Evolutionary conservation across 352 stramenopile genomes (phyloP), one percentile per base, ranked within the genome.

Genomic region (Blastocystis sp.): DNA sequence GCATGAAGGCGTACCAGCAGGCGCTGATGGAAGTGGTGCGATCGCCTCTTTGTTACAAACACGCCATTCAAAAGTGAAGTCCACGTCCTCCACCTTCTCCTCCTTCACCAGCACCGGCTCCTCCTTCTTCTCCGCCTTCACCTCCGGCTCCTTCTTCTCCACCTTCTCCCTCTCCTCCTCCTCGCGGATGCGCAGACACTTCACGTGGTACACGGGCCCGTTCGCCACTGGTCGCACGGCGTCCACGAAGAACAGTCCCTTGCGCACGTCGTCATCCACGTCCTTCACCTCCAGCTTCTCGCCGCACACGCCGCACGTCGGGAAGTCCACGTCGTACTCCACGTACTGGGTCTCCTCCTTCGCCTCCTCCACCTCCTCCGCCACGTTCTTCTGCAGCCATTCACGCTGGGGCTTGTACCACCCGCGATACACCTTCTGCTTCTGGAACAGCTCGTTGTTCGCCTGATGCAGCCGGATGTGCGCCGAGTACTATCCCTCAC

Each of bases 191-290:
- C 19, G 14, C 9, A 59, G 66, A 28, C 74, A 84, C 21, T 52
- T 21, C 74, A 68, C 24, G 48, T 84, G 74, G 45, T 84, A 84
- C 3, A 84, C 57, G 2, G 74, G 52, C 19, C 74, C 74, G 1
- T 63, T 34, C 38, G 57, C 34, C 21, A 68, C 52, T 6, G 74
- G 74, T 19, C 43, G 45, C 54, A 84, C 74, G n/a, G 57, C 74
- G 45, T 84, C 74, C 60, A 69, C 66, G 57, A 70, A 84, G 45
- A 70, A 84, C 60, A 61, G 66, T 28, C 74, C 74, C 14, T 70
- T 84, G 10, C 57, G 34, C 61, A 52, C 57, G 1, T 38, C 59
- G 48, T 84, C 74, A 24, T 84, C 57, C 74, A 84, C 40, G 24
- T 84, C 57, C 52, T 68, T 59, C 21, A 48, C 34, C 45, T 84